Conservation (phyloP, 352 stramenopile species). For the Pythium oligandrum region DNA sequence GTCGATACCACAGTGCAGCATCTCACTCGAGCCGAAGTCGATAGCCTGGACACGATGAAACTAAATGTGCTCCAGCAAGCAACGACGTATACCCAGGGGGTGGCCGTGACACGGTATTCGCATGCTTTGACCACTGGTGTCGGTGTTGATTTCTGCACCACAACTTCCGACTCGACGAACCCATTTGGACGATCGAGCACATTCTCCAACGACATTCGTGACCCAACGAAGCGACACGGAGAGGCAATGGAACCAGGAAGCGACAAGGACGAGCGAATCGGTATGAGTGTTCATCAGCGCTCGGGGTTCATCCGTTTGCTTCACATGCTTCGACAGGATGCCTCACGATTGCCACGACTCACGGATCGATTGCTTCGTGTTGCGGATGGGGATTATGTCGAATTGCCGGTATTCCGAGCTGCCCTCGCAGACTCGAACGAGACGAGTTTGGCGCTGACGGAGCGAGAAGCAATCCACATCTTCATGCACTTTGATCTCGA, state of each 20-base stretch:
- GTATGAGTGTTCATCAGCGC: conserved; percentile 54
- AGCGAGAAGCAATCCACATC: conserved; percentile 62
- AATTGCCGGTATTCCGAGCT: conserved; percentile 43
- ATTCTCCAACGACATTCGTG: conserved; percentile 70
- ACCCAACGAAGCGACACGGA: conserved; percentile 56
- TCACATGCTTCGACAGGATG: conserved; percentile 14
- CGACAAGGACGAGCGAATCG: conserved; percentile 40
- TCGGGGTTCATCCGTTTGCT: conserved; percentile 49
- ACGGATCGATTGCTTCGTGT: not conserved
- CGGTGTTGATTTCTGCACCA: conserved; percentile 48
- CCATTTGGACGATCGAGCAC: conserved; percentile 58
- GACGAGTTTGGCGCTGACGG: conserved; percentile 15
- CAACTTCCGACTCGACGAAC: conserved; percentile 47
- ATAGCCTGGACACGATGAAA: conserved; percentile 73
- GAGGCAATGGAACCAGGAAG: conserved; percentile 63
- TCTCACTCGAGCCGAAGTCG: conserved; percentile 56
- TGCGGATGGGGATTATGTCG: conserved; percentile 25
- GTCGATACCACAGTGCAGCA: conserved; percentile 49
- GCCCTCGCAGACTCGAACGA: conserved; percentile 13
- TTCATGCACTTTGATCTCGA: conserved; percentile 79
- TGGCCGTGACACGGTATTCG: conserved; percentile 60
- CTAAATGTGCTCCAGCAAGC: conserved; percentile 32
- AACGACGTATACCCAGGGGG: conserved; percentile 9
- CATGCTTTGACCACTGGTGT: conserved; percentile 54
- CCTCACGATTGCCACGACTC: conserved; percentile 5